Base-by-base conservation (phyloP, 192 early-diverging fungal species). In the Backusella westeae region DNA sequence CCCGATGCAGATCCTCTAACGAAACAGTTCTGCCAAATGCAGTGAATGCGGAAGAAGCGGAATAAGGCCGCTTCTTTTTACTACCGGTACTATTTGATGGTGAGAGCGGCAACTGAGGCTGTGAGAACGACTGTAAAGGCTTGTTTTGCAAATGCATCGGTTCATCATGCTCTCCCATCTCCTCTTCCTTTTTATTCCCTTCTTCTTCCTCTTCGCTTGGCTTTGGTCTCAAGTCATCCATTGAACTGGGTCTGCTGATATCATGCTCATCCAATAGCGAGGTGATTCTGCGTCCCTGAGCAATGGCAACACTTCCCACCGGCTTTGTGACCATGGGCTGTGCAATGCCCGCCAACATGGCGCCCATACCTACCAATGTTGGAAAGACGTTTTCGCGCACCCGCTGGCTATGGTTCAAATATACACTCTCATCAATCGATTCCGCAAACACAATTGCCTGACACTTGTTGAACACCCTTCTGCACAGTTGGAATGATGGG, bases 361-460 rank as follows among this genome's bases (percentile, higher is more conserved):
- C 89, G n/a, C 94, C 90, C 65, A 98, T 94, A 5, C 96, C 96
- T 6, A 98, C 94, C 41, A 98, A 73, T 4, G 95, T 92, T 29
- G 96, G 93, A 21, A 87, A 77, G 4, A 88, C 82, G 80, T 95
- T 94, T 72, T 93, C 91, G 39, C 81, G 84, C 34, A 92, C 91
- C 77, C 87, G 88, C 34, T 85, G 86, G 78, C 80, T 75, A 78
- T 65, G 92, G 91, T 19, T 75, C 75, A 17, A 38, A 34, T 19
- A 72, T 26, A 23, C 23, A 41, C 19, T 36, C 10, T 35, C 68
- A 39, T 38, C 19, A 78, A 69, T 69, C 38, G 41, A 41, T 65
- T 81, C 80, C 0, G 87, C 87, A 86, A 97, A 96, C 23, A 97
- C 87, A 32, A 95, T 92, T 34, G 88, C 86, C 80, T 97, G 97